phyloP scores from a whole-genome alignment of 208 protist genomes.

The Crithidia bombi region DNA sequence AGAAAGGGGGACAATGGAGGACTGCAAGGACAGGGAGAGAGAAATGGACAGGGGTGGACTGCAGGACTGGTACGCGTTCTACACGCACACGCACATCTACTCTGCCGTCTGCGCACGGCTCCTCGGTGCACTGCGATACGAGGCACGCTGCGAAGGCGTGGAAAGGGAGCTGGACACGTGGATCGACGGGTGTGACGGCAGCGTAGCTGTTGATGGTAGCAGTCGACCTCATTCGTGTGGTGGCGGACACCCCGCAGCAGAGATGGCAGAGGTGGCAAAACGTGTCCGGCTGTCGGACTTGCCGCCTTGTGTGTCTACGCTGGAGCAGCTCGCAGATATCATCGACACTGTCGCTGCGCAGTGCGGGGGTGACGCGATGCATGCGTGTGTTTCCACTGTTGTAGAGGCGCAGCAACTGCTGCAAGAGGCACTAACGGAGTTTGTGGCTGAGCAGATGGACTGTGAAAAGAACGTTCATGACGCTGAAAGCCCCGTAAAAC shows the following conservation, averaged over 20 bases:
- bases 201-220: no score
- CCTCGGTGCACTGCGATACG: slow-evolving; percentile 7
- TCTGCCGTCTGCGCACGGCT: slow-evolving; percentile 1
- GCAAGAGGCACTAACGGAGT: not conserved
- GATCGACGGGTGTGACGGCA: slow-evolving; percentile 7
- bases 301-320: not conserved
- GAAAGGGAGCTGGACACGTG: slow-evolving; percentile 25
- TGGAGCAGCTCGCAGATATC: not conserved
- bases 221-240: no score
- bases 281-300: not conserved
- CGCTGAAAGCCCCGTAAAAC: not conserved
- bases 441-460: not conserved
- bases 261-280: not conserved
- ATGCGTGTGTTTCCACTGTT: not conserved
- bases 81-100: not conserved
- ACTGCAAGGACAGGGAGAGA: not conserved
- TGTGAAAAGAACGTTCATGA: no score
- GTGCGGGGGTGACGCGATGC: not conserved
- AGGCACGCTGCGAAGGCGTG: slow-evolving; percentile 30
- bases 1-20: no score
- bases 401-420: slow-evolving; percentile 9
- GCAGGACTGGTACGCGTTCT: slow-evolving; percentile 23
- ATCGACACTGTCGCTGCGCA: slow-evolving; percentile 2
- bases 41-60: not conserved
- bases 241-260: not conserved